Evolutionary conservation across 176 grass and related monocot genomes (phyloP), one percentile per base, ranked within the genome.

Genomic region (Carex littledalei): DNA sequence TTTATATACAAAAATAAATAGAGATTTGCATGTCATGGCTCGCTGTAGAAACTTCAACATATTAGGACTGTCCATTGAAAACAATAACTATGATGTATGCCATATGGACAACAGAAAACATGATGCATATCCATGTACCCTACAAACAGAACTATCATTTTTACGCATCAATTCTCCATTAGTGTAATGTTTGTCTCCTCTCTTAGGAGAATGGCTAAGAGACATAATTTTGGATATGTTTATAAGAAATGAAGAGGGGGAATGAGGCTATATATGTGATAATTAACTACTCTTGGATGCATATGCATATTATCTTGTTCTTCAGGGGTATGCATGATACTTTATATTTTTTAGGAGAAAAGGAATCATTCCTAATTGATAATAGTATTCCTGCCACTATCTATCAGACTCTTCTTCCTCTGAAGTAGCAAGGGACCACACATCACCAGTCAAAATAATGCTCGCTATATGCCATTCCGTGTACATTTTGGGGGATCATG

Each of bases 401-500:
- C 11, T 74, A n/a, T 14, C 43, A 50, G 43, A 74, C 43, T 74
- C 43, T 74, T 74, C 32, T 11, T 74, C 15, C 20, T 74, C 70
- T 50, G n/a, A 74, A 50, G 15, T 74, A 74, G 70, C 70, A 45
- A 50, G 41, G n/a, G 70, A 74, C 43, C 70, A 74, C 0, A 0
- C 68, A 0, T 11, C 55, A 31, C 82, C 82, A 58, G 11, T 85
- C 9, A 81, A 85, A 70, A 45, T 89, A 6, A 0, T 78, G 12
- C 17, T 91, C 8, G 10, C 91, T 16, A 87, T 97, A 56, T 57
- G 15, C 22, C 87, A 97, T 85, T 84, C 86, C 2, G 50, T 80
- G 18, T 89, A 66, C 22, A 39, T 97, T 21, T 75, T 49, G 5
- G 91, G 94, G 6, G 81, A 90, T 75, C 81, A 79, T 21, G 41